These are phyloP conservation scores for Cucumis sativus DNA, from an alignment of 306 rosid species.

Conservation along the genomic window DNA sequence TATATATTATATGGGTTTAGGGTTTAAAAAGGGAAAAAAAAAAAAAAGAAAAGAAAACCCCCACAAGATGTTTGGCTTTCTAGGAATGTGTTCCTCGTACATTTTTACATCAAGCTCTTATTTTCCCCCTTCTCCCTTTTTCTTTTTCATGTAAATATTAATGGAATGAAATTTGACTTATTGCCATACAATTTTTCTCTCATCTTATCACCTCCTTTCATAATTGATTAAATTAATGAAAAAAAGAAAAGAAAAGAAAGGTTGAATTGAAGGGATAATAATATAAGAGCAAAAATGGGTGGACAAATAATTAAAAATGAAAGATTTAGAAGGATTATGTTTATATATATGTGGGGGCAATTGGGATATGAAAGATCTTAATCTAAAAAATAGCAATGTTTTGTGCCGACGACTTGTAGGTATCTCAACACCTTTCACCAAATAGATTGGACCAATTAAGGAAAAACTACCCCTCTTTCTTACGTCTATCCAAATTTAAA, in stretches of 20 bases:
- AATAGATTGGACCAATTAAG: not conserved
- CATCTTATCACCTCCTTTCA: not conserved
- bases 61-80: not conserved
- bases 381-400: not conserved
- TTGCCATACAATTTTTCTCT: not conserved
- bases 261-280: not conserved
- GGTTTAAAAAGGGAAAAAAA: not conserved
- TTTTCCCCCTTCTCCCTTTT: not conserved
- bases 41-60: not conserved
- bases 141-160: not conserved
- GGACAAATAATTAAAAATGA: not conserved
- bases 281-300: not conserved
- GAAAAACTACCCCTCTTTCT: not conserved
- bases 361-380: not conserved
- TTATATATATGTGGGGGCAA: not conserved
- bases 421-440: not conserved
- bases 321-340: not conserved
- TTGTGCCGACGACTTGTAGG: not conserved
- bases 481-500: not conserved
- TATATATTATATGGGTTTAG: not conserved
- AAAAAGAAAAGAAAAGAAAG: not conserved
- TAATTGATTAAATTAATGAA: not conserved
- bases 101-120: not conserved
- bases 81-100: conserved; percentile 3
- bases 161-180: conserved; percentile 2